Percentiles rank a stretch among this genome's conserved stretches.
Conservation (phyloP, 129 eudicot species). For the Glebionis coronaria region DNA sequence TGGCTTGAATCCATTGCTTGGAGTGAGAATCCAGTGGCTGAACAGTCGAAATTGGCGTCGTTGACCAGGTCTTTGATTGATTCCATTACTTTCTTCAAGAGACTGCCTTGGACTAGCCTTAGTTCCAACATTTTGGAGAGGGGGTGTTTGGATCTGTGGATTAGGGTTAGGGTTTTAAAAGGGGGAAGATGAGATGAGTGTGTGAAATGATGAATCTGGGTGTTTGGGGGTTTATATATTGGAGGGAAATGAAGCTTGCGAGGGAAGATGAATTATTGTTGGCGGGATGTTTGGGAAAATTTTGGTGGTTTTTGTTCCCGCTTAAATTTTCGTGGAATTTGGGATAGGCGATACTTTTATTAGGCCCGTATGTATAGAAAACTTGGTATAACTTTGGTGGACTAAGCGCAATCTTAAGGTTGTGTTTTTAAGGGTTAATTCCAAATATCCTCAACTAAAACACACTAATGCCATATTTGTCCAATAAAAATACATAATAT, state of each 20-base stretch:
- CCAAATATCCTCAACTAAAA: no score
- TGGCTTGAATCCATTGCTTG: constrained; percentile 98
- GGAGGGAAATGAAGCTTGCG: constrained; percentile 20
- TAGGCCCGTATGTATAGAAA: background rate
- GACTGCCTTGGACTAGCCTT: constrained; percentile 74
- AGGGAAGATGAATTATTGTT: constrained; percentile 29
- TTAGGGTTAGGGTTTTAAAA: background rate
- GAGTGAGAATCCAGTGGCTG: constrained; percentile 79
- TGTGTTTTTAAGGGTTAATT: no score
- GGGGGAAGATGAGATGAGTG: background rate
- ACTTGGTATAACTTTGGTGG: no score
- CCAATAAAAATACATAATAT: no score
- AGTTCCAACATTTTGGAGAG: constrained; percentile 61
- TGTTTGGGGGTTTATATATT: constrained; percentile 26
- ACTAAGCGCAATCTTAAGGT: no score
- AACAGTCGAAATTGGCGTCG: constrained; percentile 83
- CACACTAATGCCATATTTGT: no score
- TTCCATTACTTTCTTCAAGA: constrained; percentile 76
- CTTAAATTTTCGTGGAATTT: constrained; percentile 17
- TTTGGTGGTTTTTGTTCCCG: constrained; percentile 23
- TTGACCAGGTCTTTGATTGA: constrained; percentile 70
- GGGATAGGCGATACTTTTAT: background rate
- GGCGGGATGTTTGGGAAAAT: constrained; percentile 37
- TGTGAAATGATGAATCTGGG: background rate
- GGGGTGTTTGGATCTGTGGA: background rate